Percentiles rank a stretch among this genome's conserved stretches.
phyloP scores from a whole-genome alignment of 306 rosid species.

The Rosa chinensis region DNA sequence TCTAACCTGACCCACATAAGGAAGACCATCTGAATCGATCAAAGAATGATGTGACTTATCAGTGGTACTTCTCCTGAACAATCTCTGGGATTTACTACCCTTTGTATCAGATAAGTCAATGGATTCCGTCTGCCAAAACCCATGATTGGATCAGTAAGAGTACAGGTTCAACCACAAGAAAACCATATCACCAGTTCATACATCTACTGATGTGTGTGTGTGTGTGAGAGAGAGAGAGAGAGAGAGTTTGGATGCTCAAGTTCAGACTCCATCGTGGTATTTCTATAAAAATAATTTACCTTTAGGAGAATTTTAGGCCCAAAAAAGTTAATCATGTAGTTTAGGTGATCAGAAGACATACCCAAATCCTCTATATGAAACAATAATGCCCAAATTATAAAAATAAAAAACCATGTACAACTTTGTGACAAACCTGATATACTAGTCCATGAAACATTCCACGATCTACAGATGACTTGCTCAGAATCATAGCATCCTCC shows the following conservation, averaged over 20 bases:
- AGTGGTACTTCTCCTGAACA: constrained; percentile 63
- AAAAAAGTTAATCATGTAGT: neutral
- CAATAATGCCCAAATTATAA: too few species aligned
- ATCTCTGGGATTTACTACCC: constrained; percentile 23
- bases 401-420: neutral
- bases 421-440: constrained; percentile 63
- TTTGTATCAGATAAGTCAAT: constrained; percentile 66
- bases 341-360: neutral
- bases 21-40: constrained; percentile 92
- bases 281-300: neutral
- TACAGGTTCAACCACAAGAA: neutral
- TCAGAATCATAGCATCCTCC: constrained; percentile 99
- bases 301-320: neutral
- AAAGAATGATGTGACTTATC: constrained; percentile 39
- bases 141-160: constrained; percentile 10
- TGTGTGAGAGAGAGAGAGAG: neutral
- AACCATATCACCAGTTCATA: neutral
- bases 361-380: neutral
- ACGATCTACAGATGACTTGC: constrained; percentile 94
- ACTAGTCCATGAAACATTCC: constrained; percentile 96
- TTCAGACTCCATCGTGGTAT: neutral
- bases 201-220: neutral
- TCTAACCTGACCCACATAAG: constrained; percentile 97
- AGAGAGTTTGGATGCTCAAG: neutral
- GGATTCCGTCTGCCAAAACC: constrained; percentile 70